phyloP scores from a whole-genome alignment of 495 filamentous ascomycete genomes.

The Daldinia childiae region DNA sequence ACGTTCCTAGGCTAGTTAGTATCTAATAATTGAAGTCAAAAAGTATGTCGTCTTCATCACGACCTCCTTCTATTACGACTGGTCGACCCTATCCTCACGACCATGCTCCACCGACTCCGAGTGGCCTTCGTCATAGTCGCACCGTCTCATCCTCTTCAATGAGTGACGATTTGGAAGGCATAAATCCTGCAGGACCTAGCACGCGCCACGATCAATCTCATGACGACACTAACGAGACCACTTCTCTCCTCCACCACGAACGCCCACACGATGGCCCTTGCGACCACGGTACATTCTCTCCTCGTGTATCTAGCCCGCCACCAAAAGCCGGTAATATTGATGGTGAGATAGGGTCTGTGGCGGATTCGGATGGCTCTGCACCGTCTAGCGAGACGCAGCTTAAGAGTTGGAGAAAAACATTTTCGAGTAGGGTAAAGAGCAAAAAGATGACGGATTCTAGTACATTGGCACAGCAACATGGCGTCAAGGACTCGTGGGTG shows the following conservation, averaged over 20 bases:
- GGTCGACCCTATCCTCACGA: conserved; percentile 37
- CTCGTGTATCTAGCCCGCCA: conserved; percentile 62
- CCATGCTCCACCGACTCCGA: conserved; percentile 54
- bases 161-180: conserved; percentile 30
- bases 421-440: conserved; percentile 55
- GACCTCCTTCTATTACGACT: conserved; percentile 24
- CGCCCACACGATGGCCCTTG: conserved; percentile 62
- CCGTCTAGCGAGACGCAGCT: conserved; percentile 34
- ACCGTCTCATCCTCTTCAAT: conserved; percentile 50
- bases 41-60: conserved; percentile 29
- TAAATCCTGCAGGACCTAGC: conserved; percentile 36
- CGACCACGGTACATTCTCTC: conserved; percentile 83
- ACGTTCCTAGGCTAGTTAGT: not conserved
- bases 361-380: conserved; percentile 35
- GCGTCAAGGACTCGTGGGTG: conserved; percentile 60
- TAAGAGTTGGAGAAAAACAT: conserved; percentile 48
- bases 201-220: conserved; percentile 18
- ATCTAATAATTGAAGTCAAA: not conserved
- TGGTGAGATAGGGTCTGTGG: conserved; percentile 39
- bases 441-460: conserved; percentile 72
- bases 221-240: conserved; percentile 54
- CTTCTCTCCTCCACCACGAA: conserved; percentile 54
- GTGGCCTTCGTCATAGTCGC: conserved; percentile 56
- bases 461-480: conserved; percentile 67
- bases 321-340: conserved; percentile 54